A percentile compares a stretch with the other conserved stretches of the same genome.
Evolutionary conservation across 2,329 filamentous ascomycete genomes (phyloP).

Genomic region (Pestalotiopsis sp.): DNA sequence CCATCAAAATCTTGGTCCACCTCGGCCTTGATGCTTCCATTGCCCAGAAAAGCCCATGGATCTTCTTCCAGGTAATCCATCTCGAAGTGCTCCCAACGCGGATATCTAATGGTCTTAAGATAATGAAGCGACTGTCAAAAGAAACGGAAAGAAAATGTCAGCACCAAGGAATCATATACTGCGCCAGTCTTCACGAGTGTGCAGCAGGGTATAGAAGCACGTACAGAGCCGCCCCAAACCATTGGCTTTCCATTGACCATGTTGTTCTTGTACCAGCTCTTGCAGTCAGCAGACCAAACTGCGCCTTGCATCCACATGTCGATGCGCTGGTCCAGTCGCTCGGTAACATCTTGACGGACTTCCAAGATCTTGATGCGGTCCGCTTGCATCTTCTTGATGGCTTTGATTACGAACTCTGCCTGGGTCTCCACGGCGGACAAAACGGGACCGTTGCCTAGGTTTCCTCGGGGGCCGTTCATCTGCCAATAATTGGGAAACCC

Average conservation of each 20-base stretch:
- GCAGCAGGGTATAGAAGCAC: too few relatives aligned
- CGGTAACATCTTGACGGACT: conserved; percentile 19
- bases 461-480: too few relatives aligned
- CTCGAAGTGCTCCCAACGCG: too few relatives aligned
- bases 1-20: not conserved
- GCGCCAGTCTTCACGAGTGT: too few relatives aligned
- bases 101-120: too few relatives aligned
- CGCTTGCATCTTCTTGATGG: conserved; percentile 29
- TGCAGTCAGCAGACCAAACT: conserved; percentile 25
- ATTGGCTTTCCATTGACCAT: conserved; percentile 25
- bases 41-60: conserved; percentile 15
- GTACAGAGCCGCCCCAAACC: conserved; percentile 26
- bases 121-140: too few relatives aligned
- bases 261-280: conserved; percentile 30
- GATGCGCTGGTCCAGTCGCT: conserved; percentile 19
- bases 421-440: conserved; percentile 27
- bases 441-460: conserved; percentile 12
- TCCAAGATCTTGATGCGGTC: conserved; percentile 24
- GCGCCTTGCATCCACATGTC: conserved; percentile 23
- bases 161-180: too few relatives aligned
- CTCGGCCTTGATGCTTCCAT: conserved; percentile 11
- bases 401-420: conserved; percentile 32
- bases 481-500: too few relatives aligned
- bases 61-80: too few relatives aligned
- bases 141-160: too few relatives aligned